A percentile compares a stretch with the other conserved stretches of the same genome.
These are phyloP conservation scores for Trichophyton schoenleinii DNA, from an alignment of 2,329 filamentous ascomycete species.

Conservation along the genomic window DNA sequence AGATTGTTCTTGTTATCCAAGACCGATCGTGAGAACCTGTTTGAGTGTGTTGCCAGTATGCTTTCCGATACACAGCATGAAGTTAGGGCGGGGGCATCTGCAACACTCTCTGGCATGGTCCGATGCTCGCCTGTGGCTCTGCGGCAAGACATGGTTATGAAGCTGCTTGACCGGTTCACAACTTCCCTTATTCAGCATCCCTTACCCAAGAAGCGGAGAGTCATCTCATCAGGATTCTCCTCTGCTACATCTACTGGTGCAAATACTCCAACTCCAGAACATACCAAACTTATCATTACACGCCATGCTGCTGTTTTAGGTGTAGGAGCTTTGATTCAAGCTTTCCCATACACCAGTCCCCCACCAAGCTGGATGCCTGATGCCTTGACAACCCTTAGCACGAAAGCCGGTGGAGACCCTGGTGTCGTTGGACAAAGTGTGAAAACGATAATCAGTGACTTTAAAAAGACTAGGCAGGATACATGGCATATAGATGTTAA, in stretches of 20 bases:
- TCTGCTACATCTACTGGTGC: constrained; percentile 34
- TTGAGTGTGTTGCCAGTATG: constrained; percentile 92
- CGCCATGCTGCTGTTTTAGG: constrained; percentile 87
- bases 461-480: constrained; percentile 98
- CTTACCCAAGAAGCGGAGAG: constrained; percentile 56
- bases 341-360: constrained; percentile 90
- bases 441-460: constrained; percentile 85
- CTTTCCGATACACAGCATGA: constrained; percentile 82
- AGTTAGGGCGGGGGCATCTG: constrained; percentile 82
- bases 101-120: constrained; percentile 93
- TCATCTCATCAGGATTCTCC: constrained; percentile 23
- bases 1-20: constrained; percentile 75
- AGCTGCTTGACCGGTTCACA: constrained; percentile 69
- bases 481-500: constrained; percentile 98
- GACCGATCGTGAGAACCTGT: constrained; percentile 64
- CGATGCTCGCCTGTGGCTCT: constrained; percentile 76
- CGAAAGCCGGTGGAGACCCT: constrained; percentile 72
- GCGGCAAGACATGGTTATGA: constrained; percentile 62
- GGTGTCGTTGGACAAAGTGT: constrained; percentile 93
- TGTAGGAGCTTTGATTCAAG: constrained; percentile 79
- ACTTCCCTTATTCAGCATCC: constrained; percentile 68
- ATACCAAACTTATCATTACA: constrained; percentile 63
- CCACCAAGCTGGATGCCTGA: constrained; percentile 91
- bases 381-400: constrained; percentile 71
- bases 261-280: constrained; percentile 39